Base-by-base conservation (phyloP, 1,284 basidiomycete genomes). In the Naganishia cerealis region DNA sequence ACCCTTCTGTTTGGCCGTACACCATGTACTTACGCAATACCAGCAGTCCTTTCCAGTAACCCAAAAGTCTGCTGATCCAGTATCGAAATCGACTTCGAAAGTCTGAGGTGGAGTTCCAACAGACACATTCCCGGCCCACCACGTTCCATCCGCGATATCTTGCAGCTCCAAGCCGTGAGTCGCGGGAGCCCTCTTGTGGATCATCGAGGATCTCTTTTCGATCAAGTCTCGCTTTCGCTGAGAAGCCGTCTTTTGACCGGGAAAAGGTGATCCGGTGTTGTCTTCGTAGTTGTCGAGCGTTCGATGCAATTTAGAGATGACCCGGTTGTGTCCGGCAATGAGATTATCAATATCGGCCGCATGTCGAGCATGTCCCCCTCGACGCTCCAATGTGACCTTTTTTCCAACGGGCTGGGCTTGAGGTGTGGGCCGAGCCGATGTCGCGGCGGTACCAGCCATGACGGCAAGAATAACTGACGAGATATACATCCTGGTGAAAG, bases 41-140 rank as follows among this genome's bases (percentile, higher is more conserved):
- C 66, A 38, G 15, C 66, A 67, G 33, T 54, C 43, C 8, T 16
- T 52, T 10, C 57, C 39, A 12, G 43, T 61, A 5, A 67, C 66
- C 66, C 66, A 67, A 18, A 67, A 50, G 36, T 67, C 66, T 29
- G 38, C 21, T 46, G 53, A 56, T n/a, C 50, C 68, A 33, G 68
- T 69, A 36, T 69, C 68, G 24, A 69, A 57, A n/a, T 66, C 54
- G 24, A 69, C 68, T 43, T 24, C 39, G 24, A 66, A 54, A 1
- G 16, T 42, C 13, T 46, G 56, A 36, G 63, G 56, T 12, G 68
- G 63, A 21, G 67, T 68, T 38, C 68, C 68, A 1, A 69, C 50
- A 3, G 65, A 39, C 24, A 69, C 57, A 29, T 66, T 54, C 16
- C 50, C 66, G 29, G 57, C 40, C 66, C 66, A 67, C 66, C 66